A percentile compares a stretch with the other conserved stretches of the same genome.
phyloP scores from a whole-genome alignment of 371 early-diverging fungal genomes.

The Haplosporangium sp. region DNA sequence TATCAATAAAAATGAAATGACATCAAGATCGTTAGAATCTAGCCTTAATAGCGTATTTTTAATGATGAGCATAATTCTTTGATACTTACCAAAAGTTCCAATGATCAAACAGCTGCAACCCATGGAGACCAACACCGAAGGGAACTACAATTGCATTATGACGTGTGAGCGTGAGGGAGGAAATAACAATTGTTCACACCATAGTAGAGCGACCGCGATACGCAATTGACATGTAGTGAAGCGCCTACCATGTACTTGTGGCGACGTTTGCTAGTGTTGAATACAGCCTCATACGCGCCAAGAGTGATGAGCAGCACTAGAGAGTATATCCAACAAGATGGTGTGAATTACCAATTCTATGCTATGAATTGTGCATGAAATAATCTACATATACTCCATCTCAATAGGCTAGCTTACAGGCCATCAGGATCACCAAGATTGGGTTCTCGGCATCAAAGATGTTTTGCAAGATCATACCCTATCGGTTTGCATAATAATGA shows the following conservation, averaged over 20 bases:
- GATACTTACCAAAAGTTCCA: slow-evolving; percentile 61
- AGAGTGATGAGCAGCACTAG: slow-evolving; percentile 60
- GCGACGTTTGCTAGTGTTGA: slow-evolving; percentile 67
- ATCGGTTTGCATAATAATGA: not conserved
- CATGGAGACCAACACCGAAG: slow-evolving; percentile 63
- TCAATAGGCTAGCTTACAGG: slow-evolving; percentile 53
- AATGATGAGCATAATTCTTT: no score
- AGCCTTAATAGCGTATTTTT: not conserved
- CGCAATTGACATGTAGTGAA: not conserved
- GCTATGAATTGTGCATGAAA: not conserved
- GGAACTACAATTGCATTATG: slow-evolving; percentile 49
- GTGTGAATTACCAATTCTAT: not conserved
- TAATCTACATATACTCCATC: not conserved
- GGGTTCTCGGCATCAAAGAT: slow-evolving; percentile 72
- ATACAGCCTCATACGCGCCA: slow-evolving; percentile 69
- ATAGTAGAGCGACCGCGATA: not conserved
- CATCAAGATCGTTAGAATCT: not conserved
- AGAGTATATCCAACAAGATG: not conserved
- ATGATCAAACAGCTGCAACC: slow-evolving; percentile 62
- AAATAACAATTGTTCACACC: not conserved
- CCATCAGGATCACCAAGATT: slow-evolving; percentile 65
- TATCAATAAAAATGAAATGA: not conserved
- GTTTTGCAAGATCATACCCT: slow-evolving; percentile 71
- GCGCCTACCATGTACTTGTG: slow-evolving; percentile 65
- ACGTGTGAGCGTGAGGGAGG: not conserved